Percentiles rank a stretch among this genome's conserved stretches.
These are phyloP conservation scores for Skeletonema potamos DNA, from an alignment of 108 stramenopile genomes.

Conservation along the genomic window DNA sequence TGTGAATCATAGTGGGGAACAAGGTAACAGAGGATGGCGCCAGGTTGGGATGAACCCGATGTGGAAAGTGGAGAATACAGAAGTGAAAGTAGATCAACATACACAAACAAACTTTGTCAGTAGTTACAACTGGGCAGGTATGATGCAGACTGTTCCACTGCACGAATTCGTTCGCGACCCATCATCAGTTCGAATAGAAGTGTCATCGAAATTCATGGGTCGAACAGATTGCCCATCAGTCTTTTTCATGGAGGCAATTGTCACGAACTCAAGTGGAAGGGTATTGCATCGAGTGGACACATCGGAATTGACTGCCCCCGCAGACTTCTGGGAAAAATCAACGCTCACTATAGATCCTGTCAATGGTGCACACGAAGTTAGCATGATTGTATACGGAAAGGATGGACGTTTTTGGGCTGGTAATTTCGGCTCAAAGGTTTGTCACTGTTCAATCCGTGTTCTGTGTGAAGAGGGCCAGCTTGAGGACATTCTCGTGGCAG, in stretches of 20 bases:
- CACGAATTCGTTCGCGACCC: slow-evolving; percentile 25
- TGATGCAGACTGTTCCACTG: slow-evolving; percentile 51
- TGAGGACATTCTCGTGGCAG: slow-evolving; percentile 5
- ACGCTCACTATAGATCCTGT: slow-evolving; percentile 34
- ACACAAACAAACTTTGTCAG: slow-evolving; percentile 64
- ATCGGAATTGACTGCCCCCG: slow-evolving; percentile 44
- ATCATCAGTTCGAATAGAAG: slow-evolving; percentile 38
- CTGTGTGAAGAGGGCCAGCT: slow-evolving; percentile 40
- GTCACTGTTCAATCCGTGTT: slow-evolving; percentile 58
- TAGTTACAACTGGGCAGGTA: slow-evolving; percentile 44
- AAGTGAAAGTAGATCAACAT: slow-evolving; percentile 35
- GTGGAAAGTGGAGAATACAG: slow-evolving; percentile 50
- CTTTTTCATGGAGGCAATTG: slow-evolving; percentile 47
- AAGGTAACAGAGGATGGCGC: slow-evolving; percentile 50
- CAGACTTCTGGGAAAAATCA: slow-evolving; percentile 62
- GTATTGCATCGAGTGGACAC: slow-evolving; percentile 22
- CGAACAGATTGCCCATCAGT: slow-evolving; percentile 71
- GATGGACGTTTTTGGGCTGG: slow-evolving; percentile 64
- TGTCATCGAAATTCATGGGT: slow-evolving; percentile 65
- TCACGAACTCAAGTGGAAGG: slow-evolving; percentile 17
- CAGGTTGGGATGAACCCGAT: background rate
- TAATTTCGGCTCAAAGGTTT: slow-evolving; percentile 62
- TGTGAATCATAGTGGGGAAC: slow-evolving; percentile 56
- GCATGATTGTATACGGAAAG: slow-evolving; percentile 54
- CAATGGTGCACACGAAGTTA: slow-evolving; percentile 22